Evolutionary conservation across 768 basidiomycete species (phyloP).

Genomic region (Phaffia australis): DNA sequence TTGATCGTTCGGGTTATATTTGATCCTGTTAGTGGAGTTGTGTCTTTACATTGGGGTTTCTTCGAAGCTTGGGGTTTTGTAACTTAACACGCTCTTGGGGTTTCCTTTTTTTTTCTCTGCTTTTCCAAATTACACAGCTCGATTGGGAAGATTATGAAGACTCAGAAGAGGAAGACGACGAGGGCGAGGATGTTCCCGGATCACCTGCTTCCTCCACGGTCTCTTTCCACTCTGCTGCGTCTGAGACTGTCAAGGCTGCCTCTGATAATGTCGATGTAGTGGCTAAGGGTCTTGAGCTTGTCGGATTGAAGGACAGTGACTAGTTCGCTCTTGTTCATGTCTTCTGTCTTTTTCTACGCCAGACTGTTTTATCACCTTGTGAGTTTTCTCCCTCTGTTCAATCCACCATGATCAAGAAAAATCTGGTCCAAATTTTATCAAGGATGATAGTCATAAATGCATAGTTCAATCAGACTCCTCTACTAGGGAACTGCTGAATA

Average conservation of each 20-base stretch:
- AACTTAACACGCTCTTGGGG: background rate
- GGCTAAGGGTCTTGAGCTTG: too few species aligned
- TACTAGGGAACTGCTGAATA: too few species aligned
- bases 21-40: conserved; percentile 63
- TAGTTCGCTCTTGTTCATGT: too few species aligned
- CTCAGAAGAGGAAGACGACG: conserved; percentile 25
- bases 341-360: too few species aligned
- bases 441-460: too few species aligned
- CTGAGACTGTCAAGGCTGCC: background rate
- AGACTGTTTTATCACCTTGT: too few species aligned
- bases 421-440: too few species aligned
- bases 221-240: conserved; percentile 22
- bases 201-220: conserved; percentile 20
- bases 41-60: background rate
- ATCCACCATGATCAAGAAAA: too few species aligned
- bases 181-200: conserved; percentile 2
- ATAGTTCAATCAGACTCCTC: too few species aligned
- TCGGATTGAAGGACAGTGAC: too few species aligned
- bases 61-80: background rate
- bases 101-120: background rate
- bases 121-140: conserved; percentile 13
- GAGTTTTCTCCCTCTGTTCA: too few species aligned
- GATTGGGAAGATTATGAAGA: conserved; percentile 26
- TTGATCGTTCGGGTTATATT: conserved; percentile 83
- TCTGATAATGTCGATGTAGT: too few species aligned